Conservation (phyloP, 2,329 filamentous ascomycete genomes). For the Aureobasidium subglaciale region DNA sequence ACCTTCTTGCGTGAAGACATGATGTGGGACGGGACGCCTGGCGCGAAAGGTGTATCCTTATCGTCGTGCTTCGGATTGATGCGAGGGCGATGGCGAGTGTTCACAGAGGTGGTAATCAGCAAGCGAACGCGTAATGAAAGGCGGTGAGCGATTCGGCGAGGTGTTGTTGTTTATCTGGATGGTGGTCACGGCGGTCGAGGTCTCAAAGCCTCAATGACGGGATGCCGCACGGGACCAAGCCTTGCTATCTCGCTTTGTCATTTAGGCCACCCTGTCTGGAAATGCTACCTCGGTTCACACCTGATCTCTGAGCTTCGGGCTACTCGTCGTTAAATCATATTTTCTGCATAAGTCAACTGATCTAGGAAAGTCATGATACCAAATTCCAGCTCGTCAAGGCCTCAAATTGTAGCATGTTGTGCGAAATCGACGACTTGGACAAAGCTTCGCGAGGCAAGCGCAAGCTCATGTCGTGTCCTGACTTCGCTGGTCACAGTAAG, state of each 20-base stretch:
- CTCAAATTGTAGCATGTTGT: too few relatives aligned
- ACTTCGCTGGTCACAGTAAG: too few relatives aligned
- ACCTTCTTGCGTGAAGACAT: conserved; percentile 36
- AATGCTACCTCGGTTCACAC: neutral
- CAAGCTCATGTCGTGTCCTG: too few relatives aligned
- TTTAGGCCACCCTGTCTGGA: neutral
- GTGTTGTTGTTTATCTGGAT: conserved; percentile 10
- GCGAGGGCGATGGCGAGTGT: neutral
- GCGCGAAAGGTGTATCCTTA: neutral
- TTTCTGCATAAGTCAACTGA: too few relatives aligned
- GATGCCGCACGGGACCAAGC: conserved; percentile 9
- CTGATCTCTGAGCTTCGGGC: neutral
- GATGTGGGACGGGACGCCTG: conserved; percentile 13
- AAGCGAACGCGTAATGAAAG: neutral
- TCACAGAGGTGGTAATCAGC: neutral
- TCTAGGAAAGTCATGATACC: too few relatives aligned
- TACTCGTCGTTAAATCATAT: too few relatives aligned
- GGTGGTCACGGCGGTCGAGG: conserved; percentile 8
- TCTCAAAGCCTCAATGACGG: conserved; percentile 8
- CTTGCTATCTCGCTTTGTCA: conserved; percentile 7
- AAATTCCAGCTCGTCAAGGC: too few relatives aligned
- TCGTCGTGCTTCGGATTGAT: neutral
- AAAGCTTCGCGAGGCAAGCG: too few relatives aligned
- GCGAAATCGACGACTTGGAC: too few relatives aligned
- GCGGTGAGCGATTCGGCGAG: neutral